Evolutionary conservation across 495 filamentous ascomycete species (phyloP).

Genomic region (Neurospora sp.): DNA sequence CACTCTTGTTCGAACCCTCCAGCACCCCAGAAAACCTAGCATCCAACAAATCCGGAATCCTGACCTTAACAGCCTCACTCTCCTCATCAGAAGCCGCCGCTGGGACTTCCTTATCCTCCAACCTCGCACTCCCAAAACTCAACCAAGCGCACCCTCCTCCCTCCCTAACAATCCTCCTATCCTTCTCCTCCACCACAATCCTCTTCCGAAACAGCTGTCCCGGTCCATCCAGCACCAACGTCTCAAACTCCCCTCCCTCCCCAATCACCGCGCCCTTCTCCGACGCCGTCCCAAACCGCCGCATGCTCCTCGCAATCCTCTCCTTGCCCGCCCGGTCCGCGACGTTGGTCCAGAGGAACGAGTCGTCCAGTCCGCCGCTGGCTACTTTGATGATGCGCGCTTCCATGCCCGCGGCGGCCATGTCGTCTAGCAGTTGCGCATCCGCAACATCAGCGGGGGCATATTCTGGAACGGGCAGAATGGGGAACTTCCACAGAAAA

Average conservation of each 20-base stretch:
- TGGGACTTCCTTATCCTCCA: background rate
- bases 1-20: background rate
- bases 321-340: constrained; percentile 38
- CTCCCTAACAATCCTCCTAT: constrained; percentile 45
- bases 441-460: constrained; percentile 8
- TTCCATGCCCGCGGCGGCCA: constrained; percentile 66
- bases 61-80: constrained; percentile 15
- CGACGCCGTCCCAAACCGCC: constrained; percentile 51
- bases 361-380: constrained; percentile 75
- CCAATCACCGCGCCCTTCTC: constrained; percentile 65
- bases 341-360: constrained; percentile 77
- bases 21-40: constrained; percentile 30
- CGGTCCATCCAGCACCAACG: constrained; percentile 76
- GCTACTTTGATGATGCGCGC: constrained; percentile 90
- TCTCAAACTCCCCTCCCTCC: constrained; percentile 96
- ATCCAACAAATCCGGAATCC: constrained; percentile 39
- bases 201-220: constrained; percentile 56
- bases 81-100: background rate
- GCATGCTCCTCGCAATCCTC: constrained; percentile 51
- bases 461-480: constrained; percentile 42
- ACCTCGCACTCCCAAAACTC: background rate
- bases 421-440: constrained; percentile 62
- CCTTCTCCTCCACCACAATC: constrained; percentile 51
- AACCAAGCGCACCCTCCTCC: constrained; percentile 58
- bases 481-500: constrained; percentile 84